Percentiles rank a stretch among this genome's conserved stretches.
Evolutionary conservation across 345 rosid genomes (phyloP).

Genomic region (Physaria fendleri): DNA sequence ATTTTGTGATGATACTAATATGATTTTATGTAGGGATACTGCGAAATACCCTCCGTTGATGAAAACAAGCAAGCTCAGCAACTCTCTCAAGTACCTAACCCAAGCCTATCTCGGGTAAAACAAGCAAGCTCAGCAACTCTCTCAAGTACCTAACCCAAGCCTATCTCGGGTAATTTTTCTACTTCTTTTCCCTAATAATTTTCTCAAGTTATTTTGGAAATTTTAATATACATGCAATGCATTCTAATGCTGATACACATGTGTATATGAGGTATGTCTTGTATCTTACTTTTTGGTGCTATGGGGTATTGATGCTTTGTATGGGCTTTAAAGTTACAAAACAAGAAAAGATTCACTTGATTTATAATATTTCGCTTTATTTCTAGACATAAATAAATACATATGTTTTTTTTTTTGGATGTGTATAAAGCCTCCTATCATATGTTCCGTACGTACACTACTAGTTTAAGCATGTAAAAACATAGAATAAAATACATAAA

Average conservation of each 20-base stretch:
- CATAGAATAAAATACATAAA: too few relatives aligned
- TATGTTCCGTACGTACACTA: too few relatives aligned
- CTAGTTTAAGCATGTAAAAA: too few relatives aligned
- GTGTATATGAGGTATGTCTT: not conserved
- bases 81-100: slow-evolving; percentile 80
- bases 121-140: slow-evolving; percentile 93
- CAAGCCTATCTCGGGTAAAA: slow-evolving; percentile 85
- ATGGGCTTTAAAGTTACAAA: slow-evolving; percentile 22
- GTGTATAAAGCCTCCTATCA: too few relatives aligned
- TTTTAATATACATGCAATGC: not conserved
- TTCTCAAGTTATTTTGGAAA: not conserved
- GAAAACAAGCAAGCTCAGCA: slow-evolving; percentile 97
- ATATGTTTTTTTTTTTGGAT: too few relatives aligned
- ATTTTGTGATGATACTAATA: not conserved
- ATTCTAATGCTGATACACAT: not conserved
- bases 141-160: slow-evolving; percentile 82
- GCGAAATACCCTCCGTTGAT: slow-evolving; percentile 82
- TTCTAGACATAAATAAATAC: too few relatives aligned
- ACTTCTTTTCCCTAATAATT: not conserved
- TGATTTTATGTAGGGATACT: slow-evolving; percentile 48
- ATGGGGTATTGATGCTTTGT: slow-evolving; percentile 21
- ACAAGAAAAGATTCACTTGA: slow-evolving; percentile 16
- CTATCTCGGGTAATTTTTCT: slow-evolving; percentile 60
- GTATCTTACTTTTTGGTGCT: not conserved
- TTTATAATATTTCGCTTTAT: not conserved